A percentile compares a stretch with the other conserved stretches of the same genome.
phyloP scores from a whole-genome alignment of 257 asterid genomes.

The Lycium barbarum region DNA sequence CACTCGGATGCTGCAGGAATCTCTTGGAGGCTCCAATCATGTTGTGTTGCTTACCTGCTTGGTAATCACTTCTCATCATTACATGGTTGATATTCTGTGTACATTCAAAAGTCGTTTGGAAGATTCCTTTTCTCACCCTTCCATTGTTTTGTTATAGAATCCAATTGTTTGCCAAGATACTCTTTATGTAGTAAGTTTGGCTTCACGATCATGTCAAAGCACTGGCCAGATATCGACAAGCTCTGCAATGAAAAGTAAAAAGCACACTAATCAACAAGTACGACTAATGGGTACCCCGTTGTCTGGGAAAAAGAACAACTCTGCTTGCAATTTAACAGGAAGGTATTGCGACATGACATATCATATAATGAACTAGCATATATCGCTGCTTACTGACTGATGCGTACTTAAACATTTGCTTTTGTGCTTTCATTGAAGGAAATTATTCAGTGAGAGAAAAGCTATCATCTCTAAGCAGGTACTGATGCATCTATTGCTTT shows the following conservation, averaged over 20 bases:
- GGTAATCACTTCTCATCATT: slow-evolving; percentile 52
- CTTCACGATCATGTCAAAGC: slow-evolving; percentile 70
- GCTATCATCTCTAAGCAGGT: slow-evolving; percentile 54
- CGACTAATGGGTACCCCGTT: slow-evolving; percentile 47
- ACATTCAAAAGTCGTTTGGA: not conserved
- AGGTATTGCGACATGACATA: slow-evolving; percentile 55
- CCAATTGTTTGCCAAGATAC: slow-evolving; percentile 78
- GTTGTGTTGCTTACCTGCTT: slow-evolving; percentile 72
- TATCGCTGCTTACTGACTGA: not conserved
- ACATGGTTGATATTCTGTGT: slow-evolving; percentile 21
- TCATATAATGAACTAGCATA: not conserved
- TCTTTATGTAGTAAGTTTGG: slow-evolving; percentile 63
- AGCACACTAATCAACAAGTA: slow-evolving; percentile 53
- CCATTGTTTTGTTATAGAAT: slow-evolving; percentile 50
- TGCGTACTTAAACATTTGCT: slow-evolving; percentile 33
- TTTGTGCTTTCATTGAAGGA: slow-evolving; percentile 53
- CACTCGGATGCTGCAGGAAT: slow-evolving; percentile 80
- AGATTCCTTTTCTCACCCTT: slow-evolving; percentile 8
- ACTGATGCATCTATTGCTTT: slow-evolving; percentile 18
- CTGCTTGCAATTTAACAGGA: slow-evolving; percentile 50
- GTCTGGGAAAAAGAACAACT: slow-evolving; percentile 53
- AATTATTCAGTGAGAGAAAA: slow-evolving; percentile 53
- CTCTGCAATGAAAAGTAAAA: slow-evolving; percentile 53
- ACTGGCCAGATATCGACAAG: slow-evolving; percentile 55
- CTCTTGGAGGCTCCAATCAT: slow-evolving; percentile 68